phyloP scores from a whole-genome alignment of 2,329 filamentous ascomycete species.

The Zalaria obscura region DNA sequence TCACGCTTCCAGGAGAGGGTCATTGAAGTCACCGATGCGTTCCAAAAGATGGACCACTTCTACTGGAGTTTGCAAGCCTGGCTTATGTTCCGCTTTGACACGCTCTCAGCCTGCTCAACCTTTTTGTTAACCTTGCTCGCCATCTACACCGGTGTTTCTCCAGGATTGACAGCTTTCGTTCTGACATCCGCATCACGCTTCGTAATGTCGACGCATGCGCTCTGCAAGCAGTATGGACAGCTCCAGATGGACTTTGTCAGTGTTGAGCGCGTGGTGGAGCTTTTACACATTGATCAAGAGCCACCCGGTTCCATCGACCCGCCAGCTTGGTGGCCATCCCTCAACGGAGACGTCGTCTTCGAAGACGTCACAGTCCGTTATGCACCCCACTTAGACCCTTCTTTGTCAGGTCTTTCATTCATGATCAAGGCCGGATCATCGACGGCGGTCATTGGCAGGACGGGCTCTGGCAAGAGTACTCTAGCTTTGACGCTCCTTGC shows the following conservation, averaged over 20 bases:
- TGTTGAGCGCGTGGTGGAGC: conserved; percentile 72
- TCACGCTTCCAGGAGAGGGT: conserved; percentile 67
- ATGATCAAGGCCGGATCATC: conserved; percentile 64
- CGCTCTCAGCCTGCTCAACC: conserved; percentile 57
- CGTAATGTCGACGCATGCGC: conserved; percentile 53
- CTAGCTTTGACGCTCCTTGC: conserved; percentile 48
- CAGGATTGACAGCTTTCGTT: conserved; percentile 73
- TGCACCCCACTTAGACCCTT: conserved; percentile 61
- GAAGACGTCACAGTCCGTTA: conserved; percentile 68
- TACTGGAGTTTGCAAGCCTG: conserved; percentile 80
- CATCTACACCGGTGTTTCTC: conserved; percentile 57
- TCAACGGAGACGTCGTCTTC: conserved; percentile 59
- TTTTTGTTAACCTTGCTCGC: conserved; percentile 62
- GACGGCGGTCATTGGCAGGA: conserved; percentile 68
- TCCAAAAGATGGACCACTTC: conserved; percentile 92
- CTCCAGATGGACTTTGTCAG: conserved; percentile 88
- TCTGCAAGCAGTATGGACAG: conserved; percentile 70
- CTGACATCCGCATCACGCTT: conserved; percentile 58
- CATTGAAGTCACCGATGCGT: conserved; percentile 68
- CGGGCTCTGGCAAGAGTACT: conserved; percentile 72
- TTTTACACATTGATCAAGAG: conserved; percentile 68
- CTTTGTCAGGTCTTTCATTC: conserved; percentile 54
- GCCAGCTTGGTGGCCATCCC: conserved; percentile 63
- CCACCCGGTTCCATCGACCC: conserved; percentile 51
- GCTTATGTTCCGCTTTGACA: conserved; percentile 68